Evolutionary conservation across 352 stramenopile species (phyloP).

Genomic region (Pythium pectinolyticum): DNA sequence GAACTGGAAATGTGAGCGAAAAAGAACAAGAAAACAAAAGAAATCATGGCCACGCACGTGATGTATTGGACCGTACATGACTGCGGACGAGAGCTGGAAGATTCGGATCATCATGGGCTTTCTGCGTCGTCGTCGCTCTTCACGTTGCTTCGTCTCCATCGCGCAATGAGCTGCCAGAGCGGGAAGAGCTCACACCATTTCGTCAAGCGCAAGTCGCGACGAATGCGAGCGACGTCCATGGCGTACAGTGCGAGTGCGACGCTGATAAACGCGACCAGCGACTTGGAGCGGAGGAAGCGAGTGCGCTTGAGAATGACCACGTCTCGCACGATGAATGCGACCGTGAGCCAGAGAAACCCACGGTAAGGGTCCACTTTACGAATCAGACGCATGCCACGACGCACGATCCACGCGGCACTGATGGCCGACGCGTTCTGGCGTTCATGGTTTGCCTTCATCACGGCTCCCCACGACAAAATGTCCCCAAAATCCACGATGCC

Average conservation of each 20-base stretch:
- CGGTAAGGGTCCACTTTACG: conserved; percentile 26
- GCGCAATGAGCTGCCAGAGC: conserved; percentile 22
- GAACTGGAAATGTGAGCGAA: conserved; percentile 37
- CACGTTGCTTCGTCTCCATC: conserved; percentile 7
- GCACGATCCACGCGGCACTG: conserved; percentile 20
- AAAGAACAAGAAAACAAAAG: too few relatives aligned
- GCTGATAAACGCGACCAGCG: conserved; percentile 3
- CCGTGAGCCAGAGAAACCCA: conserved; percentile 26
- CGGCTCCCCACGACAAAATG: conserved; percentile 71
- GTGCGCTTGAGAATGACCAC: conserved; percentile 21
- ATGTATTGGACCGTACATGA: too few relatives aligned
- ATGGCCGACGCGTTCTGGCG: conserved; percentile 12
- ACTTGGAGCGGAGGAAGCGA: conserved; percentile 20
- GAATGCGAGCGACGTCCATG: conserved; percentile 19
- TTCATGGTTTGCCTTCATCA: conserved; percentile 71
- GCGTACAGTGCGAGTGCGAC: conserved; percentile 20
- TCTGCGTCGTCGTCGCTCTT: conserved; percentile 9
- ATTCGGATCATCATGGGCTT: neutral
- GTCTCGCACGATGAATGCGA: conserved; percentile 27
- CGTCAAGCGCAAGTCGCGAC: conserved; percentile 1
- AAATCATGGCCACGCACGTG: too few relatives aligned
- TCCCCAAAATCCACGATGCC: conserved; percentile 74
- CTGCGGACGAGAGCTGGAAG: too few relatives aligned
- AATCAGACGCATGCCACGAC: neutral
- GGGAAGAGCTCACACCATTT: conserved; percentile 23